Evolutionary conservation across 2,329 filamentous ascomycete genomes (phyloP), one percentile per base, ranked within the genome.

Genomic region (Colletotrichum plurivorum): DNA sequence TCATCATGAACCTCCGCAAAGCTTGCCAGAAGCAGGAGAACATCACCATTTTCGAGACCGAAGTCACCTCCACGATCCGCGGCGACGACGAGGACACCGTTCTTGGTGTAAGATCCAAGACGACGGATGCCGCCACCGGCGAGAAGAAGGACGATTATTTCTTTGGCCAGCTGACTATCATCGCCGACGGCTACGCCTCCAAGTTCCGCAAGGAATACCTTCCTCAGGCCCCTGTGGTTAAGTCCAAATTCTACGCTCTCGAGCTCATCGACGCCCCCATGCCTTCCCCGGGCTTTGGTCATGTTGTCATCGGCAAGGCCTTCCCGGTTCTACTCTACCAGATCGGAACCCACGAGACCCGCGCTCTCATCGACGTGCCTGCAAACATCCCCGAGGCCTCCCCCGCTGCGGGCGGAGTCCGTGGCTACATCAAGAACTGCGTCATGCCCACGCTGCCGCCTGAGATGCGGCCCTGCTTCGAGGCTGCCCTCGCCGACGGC

Each of bases 301-400:
- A 97, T 80, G 95, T 99, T 72, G 86, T 98, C 63, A 92, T 99
- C 71, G 92, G 92, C 75, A 88, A 93, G 72, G 88, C 89, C 53
- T 85, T 80, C 70, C 95, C 96, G 0, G 90, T 97, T 41, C 90
- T 99, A 25, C 88, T 99, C 67, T 99, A 99, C 84, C 96, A 98
- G 83, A 99, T 99, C 78, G 95, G 96, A 77, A 93, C 94, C 5
- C 95, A 93, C 82, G 96, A 98, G 83, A 99, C 96, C 1, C 90
- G 96, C 72, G 93, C 92, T 13, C 88, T 99, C 22, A 89, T 98
- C 75, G 95, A 98, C 78, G 90, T 98, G 13, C 95, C 95, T 5
- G 89, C 92, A 36, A 89, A 92, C 76, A 85, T 93, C 2, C 90
- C 94, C 8, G 90, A 90, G 18, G 95, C 95, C 0, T 88, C 91